A percentile compares a stretch with the other conserved stretches of the same genome.
Evolutionary conservation across 1,284 basidiomycete genomes (phyloP).

Genomic region (Lentinula novae-zelandiae): DNA sequence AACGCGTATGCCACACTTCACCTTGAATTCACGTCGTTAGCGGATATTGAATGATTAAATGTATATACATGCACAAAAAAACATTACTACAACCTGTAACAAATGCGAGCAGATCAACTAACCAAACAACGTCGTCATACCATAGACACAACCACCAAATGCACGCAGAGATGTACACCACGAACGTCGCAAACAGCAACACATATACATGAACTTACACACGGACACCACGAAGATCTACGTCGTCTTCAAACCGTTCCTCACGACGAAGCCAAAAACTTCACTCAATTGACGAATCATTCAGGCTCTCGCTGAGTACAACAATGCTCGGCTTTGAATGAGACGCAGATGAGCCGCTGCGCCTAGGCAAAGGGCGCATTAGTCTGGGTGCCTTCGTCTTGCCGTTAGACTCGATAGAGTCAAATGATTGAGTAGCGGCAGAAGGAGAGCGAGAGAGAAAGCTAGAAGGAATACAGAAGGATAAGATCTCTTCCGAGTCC

Average conservation of each 20-base stretch:
- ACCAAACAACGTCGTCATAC: neutral
- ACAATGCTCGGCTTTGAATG: conserved; percentile 10
- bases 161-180: no score
- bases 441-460: conserved; percentile 13
- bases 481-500: conserved; percentile 33
- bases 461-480: conserved; percentile 30
- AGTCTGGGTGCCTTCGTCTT: conserved; percentile 5
- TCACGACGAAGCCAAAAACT: neutral
- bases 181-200: neutral
- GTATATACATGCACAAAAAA: neutral
- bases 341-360: conserved; percentile 18
- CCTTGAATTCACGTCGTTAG: no score
- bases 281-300: neutral
- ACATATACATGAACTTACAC: neutral
- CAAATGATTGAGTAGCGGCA: neutral
- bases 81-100: neutral
- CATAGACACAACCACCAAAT: no score
- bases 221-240: neutral
- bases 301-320: neutral
- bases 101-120: neutral
- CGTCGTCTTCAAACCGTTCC: neutral
- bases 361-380: conserved; percentile 40
- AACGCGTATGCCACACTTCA: no score
- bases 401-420: neutral
- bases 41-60: neutral